Conservation (phyloP, 2,329 filamentous ascomycete species). For the Trichoderma semiorbis region DNA sequence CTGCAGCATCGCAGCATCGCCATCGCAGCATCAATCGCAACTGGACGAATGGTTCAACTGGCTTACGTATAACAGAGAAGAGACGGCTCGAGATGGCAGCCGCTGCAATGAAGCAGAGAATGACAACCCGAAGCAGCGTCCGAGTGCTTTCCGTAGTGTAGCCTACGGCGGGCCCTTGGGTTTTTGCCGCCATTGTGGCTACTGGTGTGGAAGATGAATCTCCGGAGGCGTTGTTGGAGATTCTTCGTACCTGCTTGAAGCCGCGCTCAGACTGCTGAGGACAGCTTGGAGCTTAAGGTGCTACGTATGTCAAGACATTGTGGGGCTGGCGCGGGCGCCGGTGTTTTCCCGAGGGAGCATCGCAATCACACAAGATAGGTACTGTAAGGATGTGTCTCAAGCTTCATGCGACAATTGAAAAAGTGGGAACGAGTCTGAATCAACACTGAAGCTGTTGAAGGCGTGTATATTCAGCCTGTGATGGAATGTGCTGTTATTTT, state of each 20-base stretch:
- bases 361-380: not conserved
- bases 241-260: constrained; percentile 28
- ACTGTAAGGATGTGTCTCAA: not conserved
- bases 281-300: constrained; percentile 44
- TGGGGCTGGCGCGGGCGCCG: constrained; percentile 18
- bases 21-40: not conserved
- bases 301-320: constrained; percentile 17
- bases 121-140: constrained; percentile 81
- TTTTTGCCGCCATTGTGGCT: constrained; percentile 43
- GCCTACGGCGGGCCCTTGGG: constrained; percentile 62
- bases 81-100: constrained; percentile 90
- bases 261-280: constrained; percentile 31
- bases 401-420: constrained; percentile 2
- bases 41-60: constrained; percentile 26
- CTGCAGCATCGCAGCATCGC: not conserved
- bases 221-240: constrained; percentile 32
- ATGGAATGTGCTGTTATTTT: not conserved
- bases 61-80: constrained; percentile 94
- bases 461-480: not conserved
- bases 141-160: constrained; percentile 79
- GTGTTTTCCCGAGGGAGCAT: constrained; percentile 14
- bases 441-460: not conserved
- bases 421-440: not conserved
- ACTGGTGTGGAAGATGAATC: constrained; percentile 30
- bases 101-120: constrained; percentile 85